Percentiles rank a stretch among this genome's conserved stretches.
These are phyloP conservation scores for Euphorbia lathyris DNA, from an alignment of 345 rosid genomes.

Conservation along the genomic window DNA sequence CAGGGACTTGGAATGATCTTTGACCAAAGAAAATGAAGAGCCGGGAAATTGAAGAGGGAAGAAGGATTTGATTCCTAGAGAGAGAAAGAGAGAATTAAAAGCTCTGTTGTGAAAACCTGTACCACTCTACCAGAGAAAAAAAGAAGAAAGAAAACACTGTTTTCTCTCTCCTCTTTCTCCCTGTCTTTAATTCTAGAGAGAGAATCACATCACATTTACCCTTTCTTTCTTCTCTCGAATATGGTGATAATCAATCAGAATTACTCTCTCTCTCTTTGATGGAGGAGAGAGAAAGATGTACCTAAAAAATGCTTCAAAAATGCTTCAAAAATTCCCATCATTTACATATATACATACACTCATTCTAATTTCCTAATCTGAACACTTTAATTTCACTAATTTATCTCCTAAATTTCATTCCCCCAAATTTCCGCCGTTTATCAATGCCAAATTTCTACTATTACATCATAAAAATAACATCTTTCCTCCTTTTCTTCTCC, in stretches of 20 bases:
- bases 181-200: conserved; percentile 4
- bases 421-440: conserved; percentile 19
- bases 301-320: not conserved
- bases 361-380: too few species aligned
- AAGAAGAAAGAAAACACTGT: too few species aligned
- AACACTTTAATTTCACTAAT: not conserved
- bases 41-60: not conserved
- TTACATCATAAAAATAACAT: not conserved
- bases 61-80: not conserved
- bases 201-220: not conserved
- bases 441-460: not conserved
- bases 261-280: not conserved
- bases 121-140: conserved; percentile 6
- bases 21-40: not conserved
- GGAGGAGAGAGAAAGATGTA: not conserved
- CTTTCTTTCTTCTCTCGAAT: conserved; percentile 10
- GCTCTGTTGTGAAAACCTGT: conserved; percentile 19
- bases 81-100: conserved; percentile 7
- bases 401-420: conserved; percentile 45
- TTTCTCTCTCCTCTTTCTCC: not conserved
- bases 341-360: not conserved
- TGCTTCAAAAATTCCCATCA: too few species aligned
- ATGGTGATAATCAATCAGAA: conserved; percentile 6
- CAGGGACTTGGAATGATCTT: too few species aligned
- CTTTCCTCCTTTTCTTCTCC: not conserved